These are phyloP conservation scores for Colletotrichum camelliae DNA, from an alignment of 2,329 filamentous ascomycete genomes.

Conservation along the genomic window DNA sequence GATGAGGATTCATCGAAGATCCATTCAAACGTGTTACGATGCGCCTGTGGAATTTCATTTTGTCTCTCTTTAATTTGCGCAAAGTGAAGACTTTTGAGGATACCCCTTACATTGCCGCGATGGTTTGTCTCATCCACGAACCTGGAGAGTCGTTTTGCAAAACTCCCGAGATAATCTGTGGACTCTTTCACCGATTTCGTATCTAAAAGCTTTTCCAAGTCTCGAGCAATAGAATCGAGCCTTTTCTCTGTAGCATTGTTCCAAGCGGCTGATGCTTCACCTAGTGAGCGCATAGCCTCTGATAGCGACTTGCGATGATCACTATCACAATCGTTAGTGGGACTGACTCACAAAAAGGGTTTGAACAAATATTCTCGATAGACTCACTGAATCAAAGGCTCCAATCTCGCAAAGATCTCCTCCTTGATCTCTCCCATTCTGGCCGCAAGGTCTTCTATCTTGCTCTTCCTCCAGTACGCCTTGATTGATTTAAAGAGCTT, in stretches of 20 bases:
- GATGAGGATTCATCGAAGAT: slow-evolving; percentile 31
- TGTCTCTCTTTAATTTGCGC: background rate
- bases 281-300: background rate
- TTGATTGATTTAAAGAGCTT: no score
- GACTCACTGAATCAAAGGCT: background rate
- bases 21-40: slow-evolving; percentile 42
- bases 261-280: background rate
- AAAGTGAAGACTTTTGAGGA: background rate
- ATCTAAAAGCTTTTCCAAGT: background rate
- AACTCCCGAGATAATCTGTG: no score
- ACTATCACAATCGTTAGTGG: no score
- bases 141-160: background rate
- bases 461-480: background rate
- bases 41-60: slow-evolving; percentile 36
- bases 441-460: background rate
- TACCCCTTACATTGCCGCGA: background rate
- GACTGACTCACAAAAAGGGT: no score
- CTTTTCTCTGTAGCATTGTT: background rate
- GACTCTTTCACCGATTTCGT: no score
- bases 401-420: background rate
- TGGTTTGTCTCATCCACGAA: background rate
- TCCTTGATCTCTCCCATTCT: background rate
- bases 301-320: background rate
- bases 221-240: background rate
- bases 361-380: no score